These are phyloP conservation scores for Coccomyxa subellipsoidea DNA, from an alignment of 163 green algal species.

Conservation along the genomic window DNA sequence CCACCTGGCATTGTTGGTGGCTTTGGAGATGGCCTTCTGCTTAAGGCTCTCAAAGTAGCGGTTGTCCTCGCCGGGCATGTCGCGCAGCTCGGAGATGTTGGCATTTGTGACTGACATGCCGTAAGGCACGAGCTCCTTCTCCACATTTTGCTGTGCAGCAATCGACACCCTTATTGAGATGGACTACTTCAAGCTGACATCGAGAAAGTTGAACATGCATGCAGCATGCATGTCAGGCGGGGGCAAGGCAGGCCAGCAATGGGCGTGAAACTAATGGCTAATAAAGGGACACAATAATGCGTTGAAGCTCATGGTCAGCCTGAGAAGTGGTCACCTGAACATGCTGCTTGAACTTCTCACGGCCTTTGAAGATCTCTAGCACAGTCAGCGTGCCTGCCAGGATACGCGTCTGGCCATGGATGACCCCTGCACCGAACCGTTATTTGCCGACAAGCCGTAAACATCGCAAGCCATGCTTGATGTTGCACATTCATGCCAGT, in stretches of 20 bases:
- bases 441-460: too few relatives aligned
- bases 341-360: not conserved
- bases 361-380: not conserved
- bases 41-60: not conserved
- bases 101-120: not conserved
- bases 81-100: slow-evolving; percentile 7
- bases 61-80: slow-evolving; percentile 6
- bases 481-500: too few relatives aligned
- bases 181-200: not conserved
- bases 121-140: slow-evolving; percentile 1
- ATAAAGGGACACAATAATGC: too few relatives aligned
- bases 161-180: not conserved
- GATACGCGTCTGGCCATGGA: slow-evolving; percentile 3
- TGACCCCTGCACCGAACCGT: not conserved
- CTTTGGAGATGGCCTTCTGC: not conserved
- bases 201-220: not conserved
- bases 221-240: not conserved
- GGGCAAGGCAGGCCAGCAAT: too few relatives aligned
- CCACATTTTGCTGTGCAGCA: not conserved
- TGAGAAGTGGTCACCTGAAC: not conserved
- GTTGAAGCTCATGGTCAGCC: not conserved
- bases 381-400: slow-evolving; percentile 1
- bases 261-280: too few relatives aligned
- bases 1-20: not conserved
- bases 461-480: too few relatives aligned